A percentile compares a stretch with the other conserved stretches of the same genome.
phyloP scores from a whole-genome alignment of 441 rosid species.

The Viola pubescens region DNA sequence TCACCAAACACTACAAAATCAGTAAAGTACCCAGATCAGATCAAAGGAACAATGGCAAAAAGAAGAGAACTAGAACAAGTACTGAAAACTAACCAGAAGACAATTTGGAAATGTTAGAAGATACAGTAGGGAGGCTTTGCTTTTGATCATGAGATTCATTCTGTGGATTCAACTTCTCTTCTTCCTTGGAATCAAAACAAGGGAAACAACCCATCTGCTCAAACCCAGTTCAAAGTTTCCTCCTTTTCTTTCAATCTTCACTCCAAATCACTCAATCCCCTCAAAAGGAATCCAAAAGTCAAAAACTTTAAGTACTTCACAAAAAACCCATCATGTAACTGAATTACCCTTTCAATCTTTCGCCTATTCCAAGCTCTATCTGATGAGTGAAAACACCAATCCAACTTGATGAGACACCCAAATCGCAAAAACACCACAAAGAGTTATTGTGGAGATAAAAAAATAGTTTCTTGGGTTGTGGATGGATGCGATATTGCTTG shows the following conservation, averaged over 20 bases:
- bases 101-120: slow-evolving; percentile 54
- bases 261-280: slow-evolving; percentile 17
- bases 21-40: slow-evolving; percentile 34
- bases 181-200: slow-evolving; percentile 83
- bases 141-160: slow-evolving; percentile 48
- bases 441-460: slow-evolving; percentile 5
- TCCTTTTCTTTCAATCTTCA: neutral
- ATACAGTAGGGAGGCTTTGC: slow-evolving; percentile 36
- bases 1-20: slow-evolving; percentile 10
- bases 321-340: slow-evolving; percentile 13
- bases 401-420: slow-evolving; percentile 8
- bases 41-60: slow-evolving; percentile 17
- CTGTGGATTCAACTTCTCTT: slow-evolving; percentile 55
- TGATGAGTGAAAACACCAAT: slow-evolving; percentile 1
- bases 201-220: slow-evolving; percentile 84
- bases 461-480: slow-evolving; percentile 1
- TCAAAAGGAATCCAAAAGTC: slow-evolving; percentile 10
- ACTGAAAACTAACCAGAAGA: slow-evolving; percentile 51
- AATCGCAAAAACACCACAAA: slow-evolving; percentile 8
- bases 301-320: neutral
- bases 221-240: slow-evolving; percentile 8
- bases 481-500: slow-evolving; percentile 3
- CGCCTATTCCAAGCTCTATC: neutral
- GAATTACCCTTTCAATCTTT: neutral
- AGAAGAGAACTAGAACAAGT: slow-evolving; percentile 6